Conservation (phyloP, 257 asterid species). For the Gynochthodes officinalis region DNA sequence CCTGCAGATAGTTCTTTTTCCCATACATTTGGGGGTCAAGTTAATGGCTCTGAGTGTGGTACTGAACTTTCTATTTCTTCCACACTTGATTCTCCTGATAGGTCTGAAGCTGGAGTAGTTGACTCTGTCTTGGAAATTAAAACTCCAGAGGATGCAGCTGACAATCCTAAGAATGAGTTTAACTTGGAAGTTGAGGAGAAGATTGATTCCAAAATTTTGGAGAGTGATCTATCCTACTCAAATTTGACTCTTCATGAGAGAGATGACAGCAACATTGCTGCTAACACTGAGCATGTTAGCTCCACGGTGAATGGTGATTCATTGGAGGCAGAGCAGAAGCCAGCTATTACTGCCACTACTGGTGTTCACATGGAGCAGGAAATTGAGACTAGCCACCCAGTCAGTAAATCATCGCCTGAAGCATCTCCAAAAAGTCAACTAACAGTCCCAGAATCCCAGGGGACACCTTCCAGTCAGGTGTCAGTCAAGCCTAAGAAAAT, state of each 20-base stretch:
- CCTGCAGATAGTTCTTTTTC: slow-evolving; percentile 37
- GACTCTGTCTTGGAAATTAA: slow-evolving; percentile 40
- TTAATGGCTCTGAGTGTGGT: slow-evolving; percentile 79
- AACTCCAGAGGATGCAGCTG: slow-evolving; percentile 30
- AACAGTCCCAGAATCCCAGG: slow-evolving; percentile 64
- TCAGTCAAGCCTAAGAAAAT: slow-evolving; percentile 60
- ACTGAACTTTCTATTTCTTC: slow-evolving; percentile 83
- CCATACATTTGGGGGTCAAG: slow-evolving; percentile 38
- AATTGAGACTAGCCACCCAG: slow-evolving; percentile 38
- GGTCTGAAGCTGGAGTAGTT: slow-evolving; percentile 50
- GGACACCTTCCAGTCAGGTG: slow-evolving; percentile 71
- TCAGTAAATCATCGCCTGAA: slow-evolving; percentile 52
- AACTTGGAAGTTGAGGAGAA: slow-evolving; percentile 39
- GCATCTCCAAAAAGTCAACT: slow-evolving; percentile 73
- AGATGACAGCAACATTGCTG: slow-evolving; percentile 26
- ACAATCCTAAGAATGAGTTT: slow-evolving; percentile 27
- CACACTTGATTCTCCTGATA: slow-evolving; percentile 79
- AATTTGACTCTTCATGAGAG: slow-evolving; percentile 33
- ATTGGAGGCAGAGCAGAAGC: slow-evolving; percentile 36
- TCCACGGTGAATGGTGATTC: slow-evolving; percentile 28
- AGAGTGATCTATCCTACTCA: slow-evolving; percentile 33
- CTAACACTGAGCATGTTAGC: slow-evolving; percentile 25
- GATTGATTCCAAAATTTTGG: slow-evolving; percentile 28
- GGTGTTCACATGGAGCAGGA: slow-evolving; percentile 36
- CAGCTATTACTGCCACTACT: slow-evolving; percentile 33